Percentiles rank a stretch among this genome's conserved stretches.
Conservation (phyloP, 1,139 yeast species). For the Debaryomycetaceae sp. region DNA sequence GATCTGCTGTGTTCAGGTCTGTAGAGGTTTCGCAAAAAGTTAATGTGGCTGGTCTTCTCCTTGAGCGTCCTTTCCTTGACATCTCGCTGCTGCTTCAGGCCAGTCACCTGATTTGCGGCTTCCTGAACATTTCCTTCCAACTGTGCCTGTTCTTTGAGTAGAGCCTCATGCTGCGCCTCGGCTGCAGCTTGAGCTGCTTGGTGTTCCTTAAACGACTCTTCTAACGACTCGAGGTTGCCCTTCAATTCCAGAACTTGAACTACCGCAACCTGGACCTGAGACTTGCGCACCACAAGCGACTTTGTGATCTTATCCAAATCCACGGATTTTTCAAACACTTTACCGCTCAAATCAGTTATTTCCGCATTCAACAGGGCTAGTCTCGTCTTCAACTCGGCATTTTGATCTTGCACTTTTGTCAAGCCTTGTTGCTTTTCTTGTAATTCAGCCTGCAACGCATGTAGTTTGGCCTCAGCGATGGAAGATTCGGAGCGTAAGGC, state of each 20-base stretch:
- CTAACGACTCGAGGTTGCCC: conserved; percentile 17
- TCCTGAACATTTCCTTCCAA: background rate
- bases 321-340: conserved; percentile 37
- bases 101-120: background rate
- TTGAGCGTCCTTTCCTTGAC: background rate
- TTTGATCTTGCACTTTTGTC: conserved; percentile 59
- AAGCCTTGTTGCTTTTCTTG: conserved; percentile 49
- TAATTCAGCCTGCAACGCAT: conserved; percentile 59
- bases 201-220: conserved; percentile 12
- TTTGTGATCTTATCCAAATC: conserved; percentile 55
- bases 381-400: conserved; percentile 53
- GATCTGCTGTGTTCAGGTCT: background rate
- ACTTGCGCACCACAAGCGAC: conserved; percentile 52
- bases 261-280: conserved; percentile 56
- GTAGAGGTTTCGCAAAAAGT: background rate
- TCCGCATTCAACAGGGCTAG: conserved; percentile 60
- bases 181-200: conserved; percentile 16
- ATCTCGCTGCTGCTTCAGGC: background rate
- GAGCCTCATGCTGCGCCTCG: conserved; percentile 6
- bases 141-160: conserved; percentile 1
- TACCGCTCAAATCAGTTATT: conserved; percentile 45
- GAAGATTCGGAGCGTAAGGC: conserved; percentile 67
- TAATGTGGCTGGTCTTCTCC: background rate
- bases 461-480: conserved; percentile 70
- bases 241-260: conserved; percentile 42